These are phyloP conservation scores for Fraxinus americana DNA, from an alignment of 257 asterid species.

Conservation along the genomic window DNA sequence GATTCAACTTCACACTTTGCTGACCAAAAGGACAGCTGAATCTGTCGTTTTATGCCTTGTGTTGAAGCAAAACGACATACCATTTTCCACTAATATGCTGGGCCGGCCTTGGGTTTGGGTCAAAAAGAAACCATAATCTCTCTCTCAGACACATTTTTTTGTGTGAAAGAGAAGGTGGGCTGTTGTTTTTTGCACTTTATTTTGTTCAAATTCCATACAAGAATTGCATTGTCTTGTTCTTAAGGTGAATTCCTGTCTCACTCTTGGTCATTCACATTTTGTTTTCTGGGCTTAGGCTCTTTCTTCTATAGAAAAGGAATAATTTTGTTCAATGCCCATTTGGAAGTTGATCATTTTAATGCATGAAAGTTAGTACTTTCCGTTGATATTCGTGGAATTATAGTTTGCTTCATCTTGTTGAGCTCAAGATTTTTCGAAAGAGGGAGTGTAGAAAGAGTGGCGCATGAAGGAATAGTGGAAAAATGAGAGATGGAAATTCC, in stretches of 20 bases:
- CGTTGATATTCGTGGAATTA: background rate
- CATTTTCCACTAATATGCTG: constrained; percentile 26
- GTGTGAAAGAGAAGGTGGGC: constrained; percentile 26
- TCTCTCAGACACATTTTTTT: constrained; percentile 1
- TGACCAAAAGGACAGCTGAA: constrained; percentile 40
- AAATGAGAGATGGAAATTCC: constrained; percentile 76
- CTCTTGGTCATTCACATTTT: constrained; percentile 26
- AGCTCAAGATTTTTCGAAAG: constrained; percentile 21
- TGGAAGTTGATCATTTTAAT: constrained; percentile 1
- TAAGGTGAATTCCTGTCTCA: constrained; percentile 33
- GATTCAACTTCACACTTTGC: constrained; percentile 32
- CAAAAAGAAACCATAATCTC: constrained; percentile 15
- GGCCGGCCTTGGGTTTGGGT: constrained; percentile 30
- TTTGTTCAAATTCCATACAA: constrained; percentile 51
- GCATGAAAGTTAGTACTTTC: background rate
- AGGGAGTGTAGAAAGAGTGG: constrained; percentile 30
- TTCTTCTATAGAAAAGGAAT: background rate
- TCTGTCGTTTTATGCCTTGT: constrained; percentile 33
- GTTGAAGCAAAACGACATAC: constrained; percentile 34
- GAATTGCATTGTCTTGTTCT: constrained; percentile 37
- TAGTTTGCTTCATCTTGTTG: background rate
- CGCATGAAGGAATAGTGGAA: constrained; percentile 70
- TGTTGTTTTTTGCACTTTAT: constrained; percentile 40
- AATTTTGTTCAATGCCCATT: background rate
- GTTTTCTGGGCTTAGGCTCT: background rate